These are phyloP conservation scores for Phytophthora pini DNA, from an alignment of 352 stramenopile genomes.

Conservation along the genomic window DNA sequence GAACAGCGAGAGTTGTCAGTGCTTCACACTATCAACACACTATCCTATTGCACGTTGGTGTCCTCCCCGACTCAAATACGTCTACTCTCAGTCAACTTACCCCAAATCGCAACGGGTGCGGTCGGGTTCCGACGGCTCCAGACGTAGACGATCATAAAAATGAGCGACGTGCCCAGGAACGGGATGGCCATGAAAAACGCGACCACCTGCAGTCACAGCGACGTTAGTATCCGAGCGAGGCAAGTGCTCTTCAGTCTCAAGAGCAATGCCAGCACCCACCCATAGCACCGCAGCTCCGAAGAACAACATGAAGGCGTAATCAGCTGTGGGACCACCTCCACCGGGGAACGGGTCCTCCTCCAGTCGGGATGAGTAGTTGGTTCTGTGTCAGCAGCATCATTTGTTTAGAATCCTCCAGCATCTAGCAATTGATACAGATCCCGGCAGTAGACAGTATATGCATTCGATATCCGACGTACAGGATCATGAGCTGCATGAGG, in stretches of 20 bases:
- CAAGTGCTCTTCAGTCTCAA: not conserved
- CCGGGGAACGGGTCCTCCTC: constrained; percentile 88
- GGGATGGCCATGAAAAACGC: constrained; percentile 85
- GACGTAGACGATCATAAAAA: constrained; percentile 93
- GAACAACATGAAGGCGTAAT: constrained; percentile 92
- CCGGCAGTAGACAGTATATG: too few species aligned
- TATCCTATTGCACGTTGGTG: not conserved
- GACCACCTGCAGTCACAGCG: constrained; percentile 54
- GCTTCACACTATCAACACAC: not conserved
- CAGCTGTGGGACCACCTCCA: constrained; percentile 78
- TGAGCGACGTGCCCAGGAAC: constrained; percentile 86
- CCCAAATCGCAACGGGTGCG: constrained; percentile 84
- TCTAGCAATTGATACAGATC: too few species aligned
- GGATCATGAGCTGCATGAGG: constrained; percentile 92
- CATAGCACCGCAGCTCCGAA: constrained; percentile 80
- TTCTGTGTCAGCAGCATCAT: constrained; percentile 40
- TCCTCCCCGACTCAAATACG: too few species aligned
- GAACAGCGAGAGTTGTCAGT: constrained; percentile 4
- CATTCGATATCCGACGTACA: constrained; percentile 48
- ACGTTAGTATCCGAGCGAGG: constrained; percentile 2
- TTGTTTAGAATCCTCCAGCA: not conserved
- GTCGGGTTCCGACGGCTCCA: constrained; percentile 91
- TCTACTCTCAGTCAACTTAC: constrained; percentile 28
- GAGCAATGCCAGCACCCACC: constrained; percentile 40
- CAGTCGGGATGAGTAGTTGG: constrained; percentile 84